Percentiles rank a stretch among this genome's conserved stretches.
phyloP scores from a whole-genome alignment of 2,329 filamentous ascomycete species.

The Leptographium galeiforme region DNA sequence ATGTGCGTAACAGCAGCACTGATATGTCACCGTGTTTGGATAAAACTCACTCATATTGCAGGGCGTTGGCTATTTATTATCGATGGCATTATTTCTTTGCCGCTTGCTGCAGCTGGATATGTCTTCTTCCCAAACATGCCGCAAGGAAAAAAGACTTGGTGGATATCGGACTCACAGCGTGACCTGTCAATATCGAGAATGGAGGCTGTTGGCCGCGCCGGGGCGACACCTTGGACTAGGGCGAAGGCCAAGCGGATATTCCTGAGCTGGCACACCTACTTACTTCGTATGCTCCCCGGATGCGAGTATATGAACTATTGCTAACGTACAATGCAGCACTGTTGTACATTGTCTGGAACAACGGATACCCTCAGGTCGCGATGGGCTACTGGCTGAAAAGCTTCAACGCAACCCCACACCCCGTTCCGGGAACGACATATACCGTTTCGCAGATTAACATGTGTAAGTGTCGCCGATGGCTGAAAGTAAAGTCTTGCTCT shows the following conservation, averaged over 20 bases:
- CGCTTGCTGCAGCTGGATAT: constrained; percentile 37
- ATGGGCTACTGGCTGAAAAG: constrained; percentile 30
- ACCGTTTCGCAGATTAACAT: constrained; percentile 22
- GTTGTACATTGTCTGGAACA: constrained; percentile 25
- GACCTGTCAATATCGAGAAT: constrained; percentile 21
- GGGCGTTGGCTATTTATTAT: constrained; percentile 37
- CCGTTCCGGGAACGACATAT: constrained; percentile 21
- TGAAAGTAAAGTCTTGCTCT: constrained; percentile 5
- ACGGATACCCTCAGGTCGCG: constrained; percentile 18
- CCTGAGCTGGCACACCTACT: constrained; percentile 25
- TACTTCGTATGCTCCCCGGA: constrained; percentile 17
- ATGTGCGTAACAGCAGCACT: constrained; percentile 22
- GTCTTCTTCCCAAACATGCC: constrained; percentile 36
- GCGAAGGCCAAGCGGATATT: constrained; percentile 20
- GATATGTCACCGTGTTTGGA: no score
- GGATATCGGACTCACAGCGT: constrained; percentile 20
- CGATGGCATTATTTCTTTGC: constrained; percentile 21
- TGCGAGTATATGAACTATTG: not conserved
- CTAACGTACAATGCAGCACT: constrained; percentile 2
- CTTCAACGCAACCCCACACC: constrained; percentile 21
- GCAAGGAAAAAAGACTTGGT: constrained; percentile 22
- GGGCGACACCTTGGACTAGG: constrained; percentile 21
- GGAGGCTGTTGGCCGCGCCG: constrained; percentile 21
- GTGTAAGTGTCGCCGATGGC: constrained; percentile 12
- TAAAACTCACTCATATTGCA: constrained; percentile 13